Percentiles rank a stretch among this genome's conserved stretches.
These are phyloP conservation scores for Ascochyta clinopodiicola DNA, from an alignment of 2,329 filamentous ascomycete genomes.

Conservation along the genomic window DNA sequence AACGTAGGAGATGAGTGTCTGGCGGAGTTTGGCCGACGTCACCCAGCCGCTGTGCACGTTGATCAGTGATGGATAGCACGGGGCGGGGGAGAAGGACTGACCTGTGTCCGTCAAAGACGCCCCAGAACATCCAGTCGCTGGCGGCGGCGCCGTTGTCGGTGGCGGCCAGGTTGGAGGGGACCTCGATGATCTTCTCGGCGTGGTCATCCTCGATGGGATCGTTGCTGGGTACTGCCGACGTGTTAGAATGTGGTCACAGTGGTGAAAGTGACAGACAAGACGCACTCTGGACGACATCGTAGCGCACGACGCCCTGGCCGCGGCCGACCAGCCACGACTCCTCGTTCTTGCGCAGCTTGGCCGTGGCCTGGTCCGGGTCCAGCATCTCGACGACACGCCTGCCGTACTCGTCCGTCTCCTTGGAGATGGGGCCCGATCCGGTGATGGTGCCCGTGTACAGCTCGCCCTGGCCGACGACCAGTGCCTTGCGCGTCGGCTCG, in stretches of 20 bases:
- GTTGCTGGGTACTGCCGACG: constrained; percentile 74
- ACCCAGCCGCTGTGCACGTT: constrained; percentile 79
- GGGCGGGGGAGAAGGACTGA: constrained; percentile 47
- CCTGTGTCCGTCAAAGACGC: constrained; percentile 97
- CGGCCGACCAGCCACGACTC: constrained; percentile 90
- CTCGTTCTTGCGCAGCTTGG: constrained; percentile 86
- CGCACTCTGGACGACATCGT: constrained; percentile 81
- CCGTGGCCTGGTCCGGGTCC: constrained; percentile 89
- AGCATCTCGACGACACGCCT: constrained; percentile 94
- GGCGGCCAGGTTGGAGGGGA: constrained; percentile 68
- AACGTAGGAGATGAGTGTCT: constrained; percentile 90
- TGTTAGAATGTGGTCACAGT: too few relatives aligned
- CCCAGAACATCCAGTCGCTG: constrained; percentile 99
- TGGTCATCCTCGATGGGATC: constrained; percentile 99
- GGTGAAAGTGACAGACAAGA: background rate
- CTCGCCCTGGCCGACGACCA: constrained; percentile 89
- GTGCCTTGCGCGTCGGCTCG: constrained; percentile 67
- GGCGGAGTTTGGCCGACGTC: constrained; percentile 92
- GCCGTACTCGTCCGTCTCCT: constrained; percentile 83
- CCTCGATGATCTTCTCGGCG: constrained; percentile 95
- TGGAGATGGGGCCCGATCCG: constrained; percentile 84
- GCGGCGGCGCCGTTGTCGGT: constrained; percentile 62
- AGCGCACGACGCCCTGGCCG: constrained; percentile 89
- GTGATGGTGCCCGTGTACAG: constrained; percentile 87
- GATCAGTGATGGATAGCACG: background rate